Percentiles rank a stretch among this genome's conserved stretches.
These are phyloP conservation scores for Quercus lobata DNA, from an alignment of 331 rosid genomes.

Conservation along the genomic window DNA sequence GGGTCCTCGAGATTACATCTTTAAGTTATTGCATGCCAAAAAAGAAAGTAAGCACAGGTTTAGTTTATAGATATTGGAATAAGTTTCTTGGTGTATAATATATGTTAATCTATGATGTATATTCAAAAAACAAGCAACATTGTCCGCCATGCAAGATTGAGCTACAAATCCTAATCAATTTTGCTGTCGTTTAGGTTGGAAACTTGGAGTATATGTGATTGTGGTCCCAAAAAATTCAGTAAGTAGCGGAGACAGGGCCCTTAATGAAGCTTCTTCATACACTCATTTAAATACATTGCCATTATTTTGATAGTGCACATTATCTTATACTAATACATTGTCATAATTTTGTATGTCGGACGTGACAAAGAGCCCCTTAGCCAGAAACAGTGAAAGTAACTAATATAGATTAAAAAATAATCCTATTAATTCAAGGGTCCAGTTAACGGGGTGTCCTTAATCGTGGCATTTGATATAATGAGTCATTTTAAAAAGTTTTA, in stretches of 20 bases:
- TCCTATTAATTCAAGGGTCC: background rate
- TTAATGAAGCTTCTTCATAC: conserved; percentile 3
- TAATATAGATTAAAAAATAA: background rate
- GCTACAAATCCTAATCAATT: background rate
- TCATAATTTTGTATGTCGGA: conserved; percentile 10
- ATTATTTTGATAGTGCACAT: conserved; percentile 9
- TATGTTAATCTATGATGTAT: conserved; percentile 1
- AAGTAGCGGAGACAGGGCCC: background rate
- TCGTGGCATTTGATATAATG: too few species aligned
- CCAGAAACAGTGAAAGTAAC: background rate
- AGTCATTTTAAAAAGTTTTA: too few species aligned
- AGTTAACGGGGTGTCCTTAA: too few species aligned
- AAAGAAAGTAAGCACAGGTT: background rate
- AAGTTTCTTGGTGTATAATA: background rate
- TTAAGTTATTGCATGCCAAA: background rate
- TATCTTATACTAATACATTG: background rate
- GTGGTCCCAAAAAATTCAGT: conserved; percentile 12
- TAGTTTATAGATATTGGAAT: background rate
- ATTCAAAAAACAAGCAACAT: conserved; percentile 2
- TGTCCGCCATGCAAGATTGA: conserved; percentile 16
- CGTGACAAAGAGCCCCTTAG: background rate
- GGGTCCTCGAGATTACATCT: background rate
- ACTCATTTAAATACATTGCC: conserved; percentile 1
- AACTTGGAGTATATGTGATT: background rate
- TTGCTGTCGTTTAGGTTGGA: conserved; percentile 3